These are phyloP conservation scores for Fonsecaea pedrosoi DNA, from an alignment of 2,329 filamentous ascomycete species.

Conservation along the genomic window DNA sequence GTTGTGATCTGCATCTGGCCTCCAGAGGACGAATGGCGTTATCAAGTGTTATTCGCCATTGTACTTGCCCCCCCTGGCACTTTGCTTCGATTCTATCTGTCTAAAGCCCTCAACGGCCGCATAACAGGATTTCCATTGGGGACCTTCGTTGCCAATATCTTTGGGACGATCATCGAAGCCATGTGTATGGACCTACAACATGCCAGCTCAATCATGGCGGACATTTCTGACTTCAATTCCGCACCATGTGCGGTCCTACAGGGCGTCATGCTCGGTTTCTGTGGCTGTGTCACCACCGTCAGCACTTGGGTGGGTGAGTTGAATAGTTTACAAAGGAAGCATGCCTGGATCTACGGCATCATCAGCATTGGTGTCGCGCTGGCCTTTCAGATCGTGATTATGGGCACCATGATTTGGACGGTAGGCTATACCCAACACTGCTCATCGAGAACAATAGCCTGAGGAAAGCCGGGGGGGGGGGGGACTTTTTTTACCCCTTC, in stretches of 20 bases:
- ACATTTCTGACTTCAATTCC: neutral
- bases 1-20: conserved; percentile 71
- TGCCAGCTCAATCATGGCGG: conserved; percentile 10
- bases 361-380: conserved; percentile 67
- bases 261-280: conserved; percentile 68
- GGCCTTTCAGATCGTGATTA: conserved; percentile 68
- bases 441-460: too few species aligned
- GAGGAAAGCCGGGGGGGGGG: too few species aligned
- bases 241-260: conserved; percentile 68
- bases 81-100: conserved; percentile 72
- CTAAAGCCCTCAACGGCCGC: conserved; percentile 69
- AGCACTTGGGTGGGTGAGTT: conserved; percentile 69
- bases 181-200: conserved; percentile 78
- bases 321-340: conserved; percentile 55
- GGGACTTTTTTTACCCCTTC: too few species aligned
- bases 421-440: too few species aligned
- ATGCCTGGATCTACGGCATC: conserved; percentile 71
- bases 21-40: conserved; percentile 70
- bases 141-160: conserved; percentile 77
- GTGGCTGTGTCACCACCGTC: conserved; percentile 68
- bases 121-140: conserved; percentile 74
- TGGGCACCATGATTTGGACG: conserved; percentile 76
- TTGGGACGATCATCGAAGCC: conserved; percentile 73
- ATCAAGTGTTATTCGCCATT: conserved; percentile 71
- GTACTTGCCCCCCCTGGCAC: conserved; percentile 80